These are phyloP conservation scores for Cokeromyces recurvatus DNA, from an alignment of 371 early-diverging fungal species.

Conservation along the genomic window DNA sequence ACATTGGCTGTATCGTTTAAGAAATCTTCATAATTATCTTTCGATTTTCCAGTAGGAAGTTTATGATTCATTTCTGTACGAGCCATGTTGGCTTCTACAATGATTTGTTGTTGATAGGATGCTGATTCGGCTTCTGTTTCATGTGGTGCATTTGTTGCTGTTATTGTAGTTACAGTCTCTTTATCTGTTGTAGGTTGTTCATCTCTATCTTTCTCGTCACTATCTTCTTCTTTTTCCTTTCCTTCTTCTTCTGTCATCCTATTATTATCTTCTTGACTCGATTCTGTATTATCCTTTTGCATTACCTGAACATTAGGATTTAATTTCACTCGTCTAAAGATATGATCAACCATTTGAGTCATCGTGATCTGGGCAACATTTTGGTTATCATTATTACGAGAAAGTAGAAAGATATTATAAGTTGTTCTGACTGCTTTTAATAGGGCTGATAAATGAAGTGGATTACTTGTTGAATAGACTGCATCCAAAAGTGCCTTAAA, in stretches of 20 bases:
- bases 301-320: conserved; percentile 11
- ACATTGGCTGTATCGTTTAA: conserved; percentile 43
- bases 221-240: neutral
- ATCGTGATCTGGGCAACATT: conserved; percentile 84
- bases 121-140: conserved; percentile 8
- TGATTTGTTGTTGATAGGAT: conserved; percentile 41
- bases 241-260: neutral
- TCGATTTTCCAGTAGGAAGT: conserved; percentile 28
- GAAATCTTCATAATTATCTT: conserved; percentile 42
- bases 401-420: conserved; percentile 66
- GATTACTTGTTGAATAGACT: conserved; percentile 63
- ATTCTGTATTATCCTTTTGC: neutral
- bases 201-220: too few relatives aligned
- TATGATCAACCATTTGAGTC: conserved; percentile 85
- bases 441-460: conserved; percentile 73
- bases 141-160: neutral
- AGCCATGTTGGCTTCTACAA: conserved; percentile 48
- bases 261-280: neutral
- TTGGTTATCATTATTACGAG: conserved; percentile 73
- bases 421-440: conserved; percentile 79
- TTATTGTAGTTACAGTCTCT: neutral
- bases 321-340: conserved; percentile 62
- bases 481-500: conserved; percentile 78
- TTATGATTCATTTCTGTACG: conserved; percentile 42
- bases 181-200: neutral